Evolutionary conservation across 2,329 filamentous ascomycete species (phyloP).

Genomic region (Penicillium occitanis): DNA sequence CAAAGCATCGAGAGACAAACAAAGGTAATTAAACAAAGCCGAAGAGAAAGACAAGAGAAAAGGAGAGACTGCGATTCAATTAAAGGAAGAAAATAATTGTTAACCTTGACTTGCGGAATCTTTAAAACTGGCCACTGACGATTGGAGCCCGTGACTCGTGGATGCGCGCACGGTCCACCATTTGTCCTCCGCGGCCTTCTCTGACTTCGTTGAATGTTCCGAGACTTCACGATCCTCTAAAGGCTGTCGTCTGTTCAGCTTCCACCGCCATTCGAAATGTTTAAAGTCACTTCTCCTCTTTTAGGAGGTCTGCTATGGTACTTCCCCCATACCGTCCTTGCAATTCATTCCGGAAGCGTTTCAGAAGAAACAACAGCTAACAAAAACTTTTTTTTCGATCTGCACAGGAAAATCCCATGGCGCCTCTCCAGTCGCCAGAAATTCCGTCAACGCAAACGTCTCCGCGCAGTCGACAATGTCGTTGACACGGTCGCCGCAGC

Average conservation of each 20-base stretch:
- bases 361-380: constrained; percentile 11
- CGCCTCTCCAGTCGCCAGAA: constrained; percentile 91
- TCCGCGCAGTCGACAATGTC: constrained; percentile 83
- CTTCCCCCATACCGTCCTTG: constrained; percentile 4
- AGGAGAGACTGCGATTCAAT: not conserved
- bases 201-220: not conserved
- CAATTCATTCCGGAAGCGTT: not conserved
- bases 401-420: constrained; percentile 88
- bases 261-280: constrained; percentile 58
- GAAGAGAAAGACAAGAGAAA: constrained; percentile 23
- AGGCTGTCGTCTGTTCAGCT: not conserved
- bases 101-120: not conserved
- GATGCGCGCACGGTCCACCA: constrained; percentile 20
- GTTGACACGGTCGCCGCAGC: constrained; percentile 79
- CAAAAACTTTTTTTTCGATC: constrained; percentile 18
- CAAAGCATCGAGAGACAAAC: not conserved
- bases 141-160: constrained; percentile 13
- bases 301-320: constrained; percentile 82
- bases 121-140: constrained; percentile 16
- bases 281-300: constrained; percentile 74
- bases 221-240: not conserved
- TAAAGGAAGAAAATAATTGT: not conserved
- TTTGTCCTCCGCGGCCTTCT: constrained; percentile 14
- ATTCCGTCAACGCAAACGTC: constrained; percentile 75
- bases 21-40: constrained; percentile 27